Evolutionary conservation across 768 basidiomycete species (phyloP).

Genomic region (Boletus reticuloceps): DNA sequence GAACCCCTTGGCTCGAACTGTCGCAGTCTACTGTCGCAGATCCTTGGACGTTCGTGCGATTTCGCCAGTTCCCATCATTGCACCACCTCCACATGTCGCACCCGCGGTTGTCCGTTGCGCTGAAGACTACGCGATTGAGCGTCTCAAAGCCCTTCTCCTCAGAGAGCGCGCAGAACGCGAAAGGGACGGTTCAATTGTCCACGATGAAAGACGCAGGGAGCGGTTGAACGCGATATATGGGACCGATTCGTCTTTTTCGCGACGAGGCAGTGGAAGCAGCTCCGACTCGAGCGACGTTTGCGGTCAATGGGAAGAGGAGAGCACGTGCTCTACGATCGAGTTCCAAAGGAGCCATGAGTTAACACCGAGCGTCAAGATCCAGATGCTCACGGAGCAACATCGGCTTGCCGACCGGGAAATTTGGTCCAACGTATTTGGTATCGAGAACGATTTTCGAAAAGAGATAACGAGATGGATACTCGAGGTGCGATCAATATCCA

Average conservation of each 20-base stretch:
- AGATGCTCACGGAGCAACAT: background rate
- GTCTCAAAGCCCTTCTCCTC: conserved; percentile 40
- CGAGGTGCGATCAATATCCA: conserved; percentile 29
- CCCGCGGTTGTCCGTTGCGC: conserved; percentile 23
- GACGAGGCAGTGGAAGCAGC: conserved; percentile 6
- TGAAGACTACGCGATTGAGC: conserved; percentile 44
- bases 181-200: conserved; percentile 31
- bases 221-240: background rate
- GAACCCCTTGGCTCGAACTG: conserved; percentile 25
- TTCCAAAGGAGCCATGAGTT: conserved; percentile 19
- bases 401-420: background rate
- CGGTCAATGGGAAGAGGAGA: conserved; percentile 18
- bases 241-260: background rate
- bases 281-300: conserved; percentile 11
- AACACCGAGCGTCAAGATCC: background rate
- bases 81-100: conserved; percentile 42
- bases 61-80: conserved; percentile 48
- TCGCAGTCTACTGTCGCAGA: conserved; percentile 1
- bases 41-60: conserved; percentile 3
- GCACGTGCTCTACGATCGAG: conserved; percentile 9
- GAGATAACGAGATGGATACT: conserved; percentile 46
- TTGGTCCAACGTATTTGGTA: conserved; percentile 25
- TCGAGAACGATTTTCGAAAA: conserved; percentile 35
- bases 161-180: conserved; percentile 39
- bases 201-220: conserved; percentile 9